Percentiles rank a stretch among this genome's conserved stretches.
phyloP scores from a whole-genome alignment of 805 yeast species.

The Spathaspora arborariae region DNA sequence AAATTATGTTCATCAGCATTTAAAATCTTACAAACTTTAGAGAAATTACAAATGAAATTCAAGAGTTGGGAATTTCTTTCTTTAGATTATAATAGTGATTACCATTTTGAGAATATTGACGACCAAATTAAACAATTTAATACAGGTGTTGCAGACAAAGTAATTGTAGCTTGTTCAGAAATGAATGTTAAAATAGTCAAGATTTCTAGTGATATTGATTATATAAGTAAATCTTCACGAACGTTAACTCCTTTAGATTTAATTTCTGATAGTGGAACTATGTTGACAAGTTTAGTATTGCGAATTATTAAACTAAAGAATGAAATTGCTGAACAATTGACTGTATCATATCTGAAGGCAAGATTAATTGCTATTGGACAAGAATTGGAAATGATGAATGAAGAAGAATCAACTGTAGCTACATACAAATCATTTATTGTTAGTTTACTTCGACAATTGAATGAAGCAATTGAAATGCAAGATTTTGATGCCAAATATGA shows the following conservation, averaged over 20 bases:
- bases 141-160: conserved; percentile 51
- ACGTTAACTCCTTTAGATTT: conserved; percentile 42
- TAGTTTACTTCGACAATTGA: conserved; percentile 54
- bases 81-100: conserved; percentile 44
- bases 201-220: conserved; percentile 44
- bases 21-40: conserved; percentile 47
- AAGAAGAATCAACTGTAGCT: conserved; percentile 27
- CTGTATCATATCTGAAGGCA: conserved; percentile 61
- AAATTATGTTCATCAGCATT: conserved; percentile 47
- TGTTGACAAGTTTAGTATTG: conserved; percentile 41
- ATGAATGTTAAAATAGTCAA: conserved; percentile 39
- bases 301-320: conserved; percentile 48
- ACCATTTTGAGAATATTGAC: conserved; percentile 27
- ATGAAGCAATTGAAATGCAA: conserved; percentile 47
- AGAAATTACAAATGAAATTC: conserved; percentile 43
- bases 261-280: conserved; percentile 51
- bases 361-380: conserved; percentile 62
- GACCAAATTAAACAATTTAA: conserved; percentile 37
- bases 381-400: conserved; percentile 50
- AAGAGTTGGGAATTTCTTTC: conserved; percentile 56
- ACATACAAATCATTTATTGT: conserved; percentile 59
- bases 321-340: conserved; percentile 47
- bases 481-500: conserved; percentile 61
- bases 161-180: conserved; percentile 47
- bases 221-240: conserved; percentile 40